Evolutionary conservation across 257 asterid species (phyloP).

Genomic region (Cynanchum wilfordii): DNA sequence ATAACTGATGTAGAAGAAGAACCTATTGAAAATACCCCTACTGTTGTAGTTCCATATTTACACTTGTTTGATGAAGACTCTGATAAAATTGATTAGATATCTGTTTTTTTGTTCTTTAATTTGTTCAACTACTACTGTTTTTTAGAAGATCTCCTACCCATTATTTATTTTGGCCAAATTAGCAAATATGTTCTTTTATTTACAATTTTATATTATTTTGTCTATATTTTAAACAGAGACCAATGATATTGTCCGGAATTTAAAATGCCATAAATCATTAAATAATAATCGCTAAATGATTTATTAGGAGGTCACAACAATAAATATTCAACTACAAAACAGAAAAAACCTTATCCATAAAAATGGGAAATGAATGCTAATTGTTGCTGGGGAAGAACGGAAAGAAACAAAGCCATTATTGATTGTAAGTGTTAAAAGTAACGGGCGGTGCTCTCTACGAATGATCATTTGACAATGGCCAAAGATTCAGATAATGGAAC

Average conservation of each 20-base stretch:
- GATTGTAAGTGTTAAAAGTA: neutral
- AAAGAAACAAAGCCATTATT: neutral
- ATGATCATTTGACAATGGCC: conserved; percentile 34
- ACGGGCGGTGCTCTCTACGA: neutral
- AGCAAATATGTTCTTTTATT: no score
- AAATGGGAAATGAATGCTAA: neutral
- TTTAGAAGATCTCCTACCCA: neutral
- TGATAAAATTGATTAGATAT: conserved; percentile 28
- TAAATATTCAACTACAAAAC: neutral
- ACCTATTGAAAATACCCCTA: conserved; percentile 27
- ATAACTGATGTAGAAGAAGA: conserved; percentile 34
- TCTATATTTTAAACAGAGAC: no score
- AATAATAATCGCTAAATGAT: no score
- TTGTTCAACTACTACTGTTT: no score
- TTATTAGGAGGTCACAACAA: no score
- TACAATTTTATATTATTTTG: no score
- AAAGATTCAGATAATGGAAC: conserved; percentile 52
- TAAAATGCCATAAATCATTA: no score
- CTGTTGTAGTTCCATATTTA: conserved; percentile 35
- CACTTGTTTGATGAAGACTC: conserved; percentile 52
- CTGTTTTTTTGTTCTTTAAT: neutral
- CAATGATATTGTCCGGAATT: no score
- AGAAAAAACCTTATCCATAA: neutral
- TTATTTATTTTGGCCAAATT: no score
- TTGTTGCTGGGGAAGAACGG: neutral